Conservation (phyloP, 2,329 filamentous ascomycete genomes). For the Botryotinia globosa region DNA sequence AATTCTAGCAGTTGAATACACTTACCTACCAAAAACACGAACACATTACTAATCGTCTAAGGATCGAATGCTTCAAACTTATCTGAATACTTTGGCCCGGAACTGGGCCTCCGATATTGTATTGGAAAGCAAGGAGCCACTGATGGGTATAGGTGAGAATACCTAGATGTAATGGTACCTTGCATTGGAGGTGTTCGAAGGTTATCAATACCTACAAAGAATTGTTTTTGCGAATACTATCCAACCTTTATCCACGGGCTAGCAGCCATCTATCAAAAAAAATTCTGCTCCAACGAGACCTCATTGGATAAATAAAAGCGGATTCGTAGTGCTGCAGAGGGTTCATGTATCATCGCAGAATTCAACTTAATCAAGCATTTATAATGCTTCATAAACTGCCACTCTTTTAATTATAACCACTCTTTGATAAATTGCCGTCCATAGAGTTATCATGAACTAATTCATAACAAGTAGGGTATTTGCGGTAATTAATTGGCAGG, state of each 20-base stretch:
- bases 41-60: too few species aligned
- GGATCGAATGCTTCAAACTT: too few species aligned
- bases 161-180: neutral
- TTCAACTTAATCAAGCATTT: neutral
- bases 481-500: neutral
- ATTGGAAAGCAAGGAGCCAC: neutral
- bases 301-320: neutral
- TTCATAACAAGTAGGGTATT: neutral
- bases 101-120: neutral
- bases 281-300: neutral
- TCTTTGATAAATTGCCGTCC: neutral
- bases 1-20: too few species aligned
- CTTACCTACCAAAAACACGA: too few species aligned
- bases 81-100: too few species aligned
- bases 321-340: neutral
- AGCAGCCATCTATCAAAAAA: neutral
- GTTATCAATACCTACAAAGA: neutral
- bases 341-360: too few species aligned
- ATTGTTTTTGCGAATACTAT: neutral
- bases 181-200: neutral
- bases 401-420: neutral
- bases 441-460: neutral
- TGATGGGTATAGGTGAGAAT: neutral
- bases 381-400: neutral
- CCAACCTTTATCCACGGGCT: neutral